phyloP scores from a whole-genome alignment of 805 yeast genomes.

The Starmerella sirachaensis region DNA sequence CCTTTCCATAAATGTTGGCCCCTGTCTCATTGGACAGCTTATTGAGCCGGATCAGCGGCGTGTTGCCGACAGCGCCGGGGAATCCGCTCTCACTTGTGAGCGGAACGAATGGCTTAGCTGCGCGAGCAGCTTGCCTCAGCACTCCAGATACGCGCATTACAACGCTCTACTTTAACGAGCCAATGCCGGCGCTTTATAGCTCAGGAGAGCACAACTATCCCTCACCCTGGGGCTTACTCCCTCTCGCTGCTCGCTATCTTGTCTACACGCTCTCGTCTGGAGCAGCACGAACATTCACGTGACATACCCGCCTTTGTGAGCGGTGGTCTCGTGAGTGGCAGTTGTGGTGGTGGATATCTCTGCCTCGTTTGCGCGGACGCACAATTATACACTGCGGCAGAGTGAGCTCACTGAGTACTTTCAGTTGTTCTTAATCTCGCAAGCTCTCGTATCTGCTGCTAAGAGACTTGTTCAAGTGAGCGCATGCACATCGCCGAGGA shows the following conservation, averaged over 20 bases:
- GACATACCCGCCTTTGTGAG: too few species aligned
- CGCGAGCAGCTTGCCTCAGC: conserved; percentile 10
- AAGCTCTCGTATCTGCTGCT: too few species aligned
- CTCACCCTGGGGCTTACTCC: too few species aligned
- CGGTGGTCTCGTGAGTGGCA: too few species aligned
- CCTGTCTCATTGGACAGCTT: conserved; percentile 47
- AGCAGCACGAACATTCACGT: too few species aligned
- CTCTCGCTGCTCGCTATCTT: too few species aligned
- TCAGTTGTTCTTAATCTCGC: too few species aligned
- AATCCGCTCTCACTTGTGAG: conserved; percentile 56
- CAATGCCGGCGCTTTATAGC: not conserved
- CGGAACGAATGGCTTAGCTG: conserved; percentile 43
- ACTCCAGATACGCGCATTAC: conserved; percentile 9
- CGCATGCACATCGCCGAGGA: conserved; percentile 12
- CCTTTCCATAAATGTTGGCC: conserved; percentile 74
- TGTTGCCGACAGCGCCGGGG: conserved; percentile 82
- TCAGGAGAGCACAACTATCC: too few species aligned
- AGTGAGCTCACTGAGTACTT: too few species aligned
- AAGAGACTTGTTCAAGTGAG: too few species aligned
- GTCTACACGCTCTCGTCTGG: too few species aligned
- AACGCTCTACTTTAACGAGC: conserved; percentile 10
- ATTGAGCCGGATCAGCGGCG: conserved; percentile 63
- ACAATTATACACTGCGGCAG: too few species aligned
- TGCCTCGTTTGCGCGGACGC: not conserved
- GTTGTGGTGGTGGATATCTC: not conserved